Percentiles rank a stretch among this genome's conserved stretches.
phyloP scores from a whole-genome alignment of 805 yeast species.

The Scheffersomyces lignosus region DNA sequence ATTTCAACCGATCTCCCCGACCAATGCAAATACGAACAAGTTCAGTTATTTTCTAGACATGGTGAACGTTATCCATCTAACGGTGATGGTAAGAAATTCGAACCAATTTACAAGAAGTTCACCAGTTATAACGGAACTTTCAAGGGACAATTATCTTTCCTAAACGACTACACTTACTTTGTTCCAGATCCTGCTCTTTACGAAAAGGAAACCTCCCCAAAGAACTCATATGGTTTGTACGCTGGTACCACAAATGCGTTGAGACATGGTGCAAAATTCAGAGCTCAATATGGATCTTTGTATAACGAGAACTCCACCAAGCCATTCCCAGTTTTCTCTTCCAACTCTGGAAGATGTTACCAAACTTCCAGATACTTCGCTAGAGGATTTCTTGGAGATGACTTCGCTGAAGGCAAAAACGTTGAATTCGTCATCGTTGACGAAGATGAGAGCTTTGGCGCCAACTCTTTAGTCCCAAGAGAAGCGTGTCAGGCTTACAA shows the following conservation, averaged over 20 bases:
- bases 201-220: conserved; percentile 53
- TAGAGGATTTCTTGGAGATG: conserved; percentile 56
- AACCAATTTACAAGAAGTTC: conserved; percentile 26
- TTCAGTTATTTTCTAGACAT: conserved; percentile 71
- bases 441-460: conserved; percentile 52
- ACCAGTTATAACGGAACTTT: conserved; percentile 26
- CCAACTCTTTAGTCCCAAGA: conserved; percentile 59
- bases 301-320: conserved; percentile 27
- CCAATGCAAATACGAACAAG: conserved; percentile 60
- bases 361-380: conserved; percentile 58
- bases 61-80: conserved; percentile 67
- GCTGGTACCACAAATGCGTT: conserved; percentile 53
- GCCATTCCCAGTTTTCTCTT: conserved; percentile 51
- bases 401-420: conserved; percentile 27
- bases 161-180: conserved; percentile 55
- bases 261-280: conserved; percentile 49
- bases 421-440: conserved; percentile 41
- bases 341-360: conserved; percentile 55
- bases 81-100: conserved; percentile 25
- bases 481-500: conserved; percentile 33
- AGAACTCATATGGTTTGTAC: conserved; percentile 44
- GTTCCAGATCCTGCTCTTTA: conserved; percentile 34
- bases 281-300: conserved; percentile 50
- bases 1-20: conserved; percentile 28
- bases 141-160: conserved; percentile 53